Evolutionary conservation across 495 filamentous ascomycete species (phyloP).

Genomic region (Penicillium coprophilum): DNA sequence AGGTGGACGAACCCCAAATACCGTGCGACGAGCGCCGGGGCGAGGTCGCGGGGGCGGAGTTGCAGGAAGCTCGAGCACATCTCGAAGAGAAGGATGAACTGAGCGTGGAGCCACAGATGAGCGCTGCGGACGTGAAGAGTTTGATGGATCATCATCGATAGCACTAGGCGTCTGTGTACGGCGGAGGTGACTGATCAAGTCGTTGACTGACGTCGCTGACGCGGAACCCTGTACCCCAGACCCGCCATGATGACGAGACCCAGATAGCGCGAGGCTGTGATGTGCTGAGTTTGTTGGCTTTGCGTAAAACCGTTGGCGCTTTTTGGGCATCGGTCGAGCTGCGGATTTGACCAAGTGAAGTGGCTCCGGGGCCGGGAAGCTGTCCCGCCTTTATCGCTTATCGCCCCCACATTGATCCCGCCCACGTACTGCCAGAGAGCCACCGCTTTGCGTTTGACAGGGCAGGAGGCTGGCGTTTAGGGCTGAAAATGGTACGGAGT

Average conservation of each 20-base stretch:
- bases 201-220: slow-evolving; percentile 41
- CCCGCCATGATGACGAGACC: slow-evolving; percentile 33
- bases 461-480: background rate
- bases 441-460: background rate
- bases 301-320: slow-evolving; percentile 36
- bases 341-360: slow-evolving; percentile 8
- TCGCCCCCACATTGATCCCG: slow-evolving; percentile 16
- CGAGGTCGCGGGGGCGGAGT: slow-evolving; percentile 66
- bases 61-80: slow-evolving; percentile 69
- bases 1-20: slow-evolving; percentile 40
- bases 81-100: slow-evolving; percentile 54
- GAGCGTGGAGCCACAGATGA: slow-evolving; percentile 34
- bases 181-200: slow-evolving; percentile 50
- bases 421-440: background rate
- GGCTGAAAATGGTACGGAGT: background rate
- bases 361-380: slow-evolving; percentile 4
- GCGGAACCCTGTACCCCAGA: slow-evolving; percentile 24
- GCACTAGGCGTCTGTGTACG: slow-evolving; percentile 38
- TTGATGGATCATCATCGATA: slow-evolving; percentile 20
- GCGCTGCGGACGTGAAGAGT: slow-evolving; percentile 15
- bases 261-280: slow-evolving; percentile 36
- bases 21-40: slow-evolving; percentile 42
- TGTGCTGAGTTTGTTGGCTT: slow-evolving; percentile 43
- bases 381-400: slow-evolving; percentile 13
- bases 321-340: slow-evolving; percentile 45